Base-by-base conservation (phyloP, 768 basidiomycete species). In the Pisolithus microcarpus region DNA sequence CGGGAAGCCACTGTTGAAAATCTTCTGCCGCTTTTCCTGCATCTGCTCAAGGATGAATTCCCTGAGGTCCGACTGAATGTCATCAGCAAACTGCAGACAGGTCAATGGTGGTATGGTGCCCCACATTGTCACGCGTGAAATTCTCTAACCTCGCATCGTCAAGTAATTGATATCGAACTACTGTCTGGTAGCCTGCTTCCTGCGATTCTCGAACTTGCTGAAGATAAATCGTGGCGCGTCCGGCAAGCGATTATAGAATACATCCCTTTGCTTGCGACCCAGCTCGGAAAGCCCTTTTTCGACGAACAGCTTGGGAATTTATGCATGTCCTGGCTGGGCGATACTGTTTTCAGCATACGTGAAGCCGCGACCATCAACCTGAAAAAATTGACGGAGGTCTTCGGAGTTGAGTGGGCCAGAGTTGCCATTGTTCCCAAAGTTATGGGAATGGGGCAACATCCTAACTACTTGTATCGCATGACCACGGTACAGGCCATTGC, bases 231-330 rank as follows among this genome's bases (percentile, higher is more conserved):
- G 54, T 99, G 96, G 96, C 87, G 96, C 26, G 95, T 99, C 18
- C 87, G 96, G 59, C 96, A 99, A 70, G 96, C 96, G 7, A 98
- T 99, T 73, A 99, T 99, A 70, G 96, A 98, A 70, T 97, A 99
- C 72, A 89, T 99, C 60, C 96, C 96, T n/a, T 81, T 98, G 19
- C 85, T 99, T 43, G 94, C 96, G 39, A 93, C 87, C n/a, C 96
- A 99, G 66, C 80, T 99, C 51, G 96, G 96, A 49, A 91, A 91
- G 60, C 76, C 85, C 24, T 98, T 98, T 73, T 99, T 99, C 66
- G 94, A 99, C 68, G 96, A 98, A 61, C 91, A 95, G 66, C 81
- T 99, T 40, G 91, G 89, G 24, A 92, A 89, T 61, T 75, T 99
- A 26, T 99, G 96, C 76, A 96, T 99, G 94, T 91, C 90, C 7